Percentiles rank a stretch among this genome's conserved stretches.
These are phyloP conservation scores for Phytophthora pinifolia DNA, from an alignment of 352 stramenopile genomes.

Conservation along the genomic window DNA sequence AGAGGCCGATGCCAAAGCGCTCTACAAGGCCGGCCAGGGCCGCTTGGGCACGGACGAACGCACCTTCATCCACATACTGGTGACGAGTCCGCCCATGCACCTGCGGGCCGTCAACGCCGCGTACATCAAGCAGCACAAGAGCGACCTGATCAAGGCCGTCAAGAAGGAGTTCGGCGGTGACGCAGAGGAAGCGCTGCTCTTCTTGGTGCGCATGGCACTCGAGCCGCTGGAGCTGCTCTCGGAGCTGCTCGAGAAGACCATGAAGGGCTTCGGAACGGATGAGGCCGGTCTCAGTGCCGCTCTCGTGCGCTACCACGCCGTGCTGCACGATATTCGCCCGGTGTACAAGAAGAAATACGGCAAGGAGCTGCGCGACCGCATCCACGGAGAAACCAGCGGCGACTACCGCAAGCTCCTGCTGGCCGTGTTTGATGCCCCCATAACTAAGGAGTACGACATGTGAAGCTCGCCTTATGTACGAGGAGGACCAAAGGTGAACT, in stretches of 20 bases:
- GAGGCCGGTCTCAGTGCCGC: constrained; percentile 48
- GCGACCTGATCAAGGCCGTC: constrained; percentile 49
- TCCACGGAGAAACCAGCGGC: constrained; percentile 63
- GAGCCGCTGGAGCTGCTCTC: constrained; percentile 49
- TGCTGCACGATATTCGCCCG: constrained; percentile 61
- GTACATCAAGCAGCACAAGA: constrained; percentile 58
- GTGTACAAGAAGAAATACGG: constrained; percentile 69
- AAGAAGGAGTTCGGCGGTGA: constrained; percentile 57
- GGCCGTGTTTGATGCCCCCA: constrained; percentile 39
- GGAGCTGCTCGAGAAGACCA: constrained; percentile 55
- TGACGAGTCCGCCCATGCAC: constrained; percentile 41
- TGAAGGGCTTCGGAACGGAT: constrained; percentile 65
- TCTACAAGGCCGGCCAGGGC: constrained; percentile 66
- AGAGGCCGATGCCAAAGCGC: constrained; percentile 40
- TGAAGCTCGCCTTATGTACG: not conserved
- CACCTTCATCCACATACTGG: constrained; percentile 48
- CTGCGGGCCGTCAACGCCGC: constrained; percentile 47
- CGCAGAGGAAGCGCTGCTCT: constrained; percentile 42
- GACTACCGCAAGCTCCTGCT: constrained; percentile 60
- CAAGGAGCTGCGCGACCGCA: constrained; percentile 68
- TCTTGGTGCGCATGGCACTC: constrained; percentile 48
- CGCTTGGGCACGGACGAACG: constrained; percentile 58
- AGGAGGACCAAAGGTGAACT: too few relatives aligned
- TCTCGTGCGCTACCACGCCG: constrained; percentile 68
- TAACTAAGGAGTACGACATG: not conserved